Base-by-base conservation (phyloP, 257 asterid genomes). In the Solanum sejunctum region DNA sequence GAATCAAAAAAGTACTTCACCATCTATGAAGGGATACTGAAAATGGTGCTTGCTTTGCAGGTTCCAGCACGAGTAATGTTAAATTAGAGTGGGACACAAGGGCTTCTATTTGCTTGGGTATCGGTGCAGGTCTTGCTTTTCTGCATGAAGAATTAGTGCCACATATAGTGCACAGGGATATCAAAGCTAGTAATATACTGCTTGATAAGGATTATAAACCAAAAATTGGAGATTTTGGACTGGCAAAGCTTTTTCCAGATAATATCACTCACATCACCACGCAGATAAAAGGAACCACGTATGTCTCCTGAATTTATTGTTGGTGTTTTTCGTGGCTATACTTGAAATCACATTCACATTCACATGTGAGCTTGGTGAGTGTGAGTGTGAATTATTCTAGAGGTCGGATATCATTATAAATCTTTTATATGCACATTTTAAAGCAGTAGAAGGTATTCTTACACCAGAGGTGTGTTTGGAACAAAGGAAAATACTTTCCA, bases 171-270 rank as follows among this genome's bases (percentile, higher is more conserved):
- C 99, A 95, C 83, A 90, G 98, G 88, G 99, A 95, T 90, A 92
- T 95, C 87, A 95, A 95, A 92, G 99, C 98, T 85, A 95, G 97
- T 85, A 95, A 95, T 87, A 89, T 93, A 89, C 95, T 94, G 86
- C 95, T 95, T 87, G 94, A 93, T 84, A 70, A 81, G 85, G 91
- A 94, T 75, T 91, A 91, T 61, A 92, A 82, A 57, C 95, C 99
- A 58, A 95, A 95, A 92, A 95, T 95, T 79, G 99, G 99, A 85
- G 99, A 95, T 88, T 95, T 95, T 69, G 99, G 99, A 83, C 87
- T 95, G 90, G 99, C 99, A 60, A 95, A 92, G 89, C 97, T 95
- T 71, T 95, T 95, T 83, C 99, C 99, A 45, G 97, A 95, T 84
- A 85, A 94, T 80, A 95, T 95, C 73, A 94, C 99, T 61, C 99